phyloP scores from a whole-genome alignment of 2,329 filamentous ascomycete genomes.

The Neurospora sp. region DNA sequence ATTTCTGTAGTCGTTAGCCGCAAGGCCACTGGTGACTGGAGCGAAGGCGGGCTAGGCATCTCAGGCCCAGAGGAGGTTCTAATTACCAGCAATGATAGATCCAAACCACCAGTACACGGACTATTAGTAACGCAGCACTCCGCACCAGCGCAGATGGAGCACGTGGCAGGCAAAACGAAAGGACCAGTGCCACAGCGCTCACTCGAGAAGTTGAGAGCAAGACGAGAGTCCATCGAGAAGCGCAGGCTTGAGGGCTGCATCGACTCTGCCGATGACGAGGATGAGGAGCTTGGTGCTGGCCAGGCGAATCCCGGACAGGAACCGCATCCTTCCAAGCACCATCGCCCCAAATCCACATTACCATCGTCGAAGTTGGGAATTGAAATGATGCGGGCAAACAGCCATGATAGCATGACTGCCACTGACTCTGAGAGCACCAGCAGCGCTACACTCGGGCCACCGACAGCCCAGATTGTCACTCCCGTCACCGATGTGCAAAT shows the following conservation, averaged over 20 bases:
- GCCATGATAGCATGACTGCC: constrained; percentile 64
- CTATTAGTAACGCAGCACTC: constrained; percentile 51
- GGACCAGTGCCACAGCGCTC: constrained; percentile 48
- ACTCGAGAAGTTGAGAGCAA: constrained; percentile 62
- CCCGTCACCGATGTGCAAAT: constrained; percentile 33
- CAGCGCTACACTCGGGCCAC: constrained; percentile 26
- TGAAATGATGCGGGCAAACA: constrained; percentile 97
- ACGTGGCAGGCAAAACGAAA: constrained; percentile 34
- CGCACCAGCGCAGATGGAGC: constrained; percentile 52
- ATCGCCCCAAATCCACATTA: constrained; percentile 45
- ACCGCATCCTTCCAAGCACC: constrained; percentile 23
- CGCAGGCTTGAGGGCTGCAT: constrained; percentile 59
- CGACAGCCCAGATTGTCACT: constrained; percentile 42
- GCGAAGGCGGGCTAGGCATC: constrained; percentile 69
- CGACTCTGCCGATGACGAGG: constrained; percentile 90
- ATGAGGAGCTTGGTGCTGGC: constrained; percentile 67
- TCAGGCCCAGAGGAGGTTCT: constrained; percentile 45
- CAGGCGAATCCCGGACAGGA: constrained; percentile 19
- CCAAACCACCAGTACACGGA: constrained; percentile 32
- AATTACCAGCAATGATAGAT: constrained; percentile 23
- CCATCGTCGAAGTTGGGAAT: constrained; percentile 84
- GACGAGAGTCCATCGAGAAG: constrained; percentile 66
- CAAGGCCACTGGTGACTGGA: constrained; percentile 68
- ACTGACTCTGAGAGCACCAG: constrained; percentile 35
- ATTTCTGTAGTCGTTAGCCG: constrained; percentile 65